Evolutionary conservation across 208 protist genomes (phyloP).

Genomic region (Leishmania braziliensis): DNA sequence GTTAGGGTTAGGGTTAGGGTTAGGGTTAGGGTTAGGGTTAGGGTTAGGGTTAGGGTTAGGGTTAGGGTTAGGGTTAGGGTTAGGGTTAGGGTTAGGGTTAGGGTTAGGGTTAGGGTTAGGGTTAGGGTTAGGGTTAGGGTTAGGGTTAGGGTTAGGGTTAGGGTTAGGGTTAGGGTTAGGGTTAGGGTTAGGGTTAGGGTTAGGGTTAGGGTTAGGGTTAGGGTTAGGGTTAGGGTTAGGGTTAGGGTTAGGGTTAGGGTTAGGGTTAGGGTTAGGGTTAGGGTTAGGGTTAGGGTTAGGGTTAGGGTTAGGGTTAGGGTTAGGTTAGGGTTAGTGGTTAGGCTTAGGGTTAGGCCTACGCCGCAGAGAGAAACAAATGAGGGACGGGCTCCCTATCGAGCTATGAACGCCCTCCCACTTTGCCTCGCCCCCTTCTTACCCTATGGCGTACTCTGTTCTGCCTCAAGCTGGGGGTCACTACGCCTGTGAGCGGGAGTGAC

Average conservation of each 20-base stretch:
- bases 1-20: not conserved
- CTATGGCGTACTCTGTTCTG: not conserved
- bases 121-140: not conserved
- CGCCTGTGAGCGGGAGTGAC: not conserved
- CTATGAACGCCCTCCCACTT: too few species aligned
- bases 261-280: slow-evolving; percentile 1
- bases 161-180: not conserved
- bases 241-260: not conserved
- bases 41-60: not conserved
- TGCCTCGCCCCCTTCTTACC: not conserved
- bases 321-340: too few species aligned
- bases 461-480: not conserved
- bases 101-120: not conserved
- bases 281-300: not conserved
- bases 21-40: not conserved
- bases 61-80: not conserved
- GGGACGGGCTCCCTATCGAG: not conserved
- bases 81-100: not conserved
- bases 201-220: not conserved
- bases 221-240: not conserved
- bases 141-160: not conserved
- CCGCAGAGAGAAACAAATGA: not conserved
- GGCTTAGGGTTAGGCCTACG: too few species aligned
- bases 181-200: not conserved
- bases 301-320: not conserved